Percentiles rank a stretch among this genome's conserved stretches.
phyloP scores from a whole-genome alignment of 2,329 filamentous ascomycete species.

The Fusarium sp. region DNA sequence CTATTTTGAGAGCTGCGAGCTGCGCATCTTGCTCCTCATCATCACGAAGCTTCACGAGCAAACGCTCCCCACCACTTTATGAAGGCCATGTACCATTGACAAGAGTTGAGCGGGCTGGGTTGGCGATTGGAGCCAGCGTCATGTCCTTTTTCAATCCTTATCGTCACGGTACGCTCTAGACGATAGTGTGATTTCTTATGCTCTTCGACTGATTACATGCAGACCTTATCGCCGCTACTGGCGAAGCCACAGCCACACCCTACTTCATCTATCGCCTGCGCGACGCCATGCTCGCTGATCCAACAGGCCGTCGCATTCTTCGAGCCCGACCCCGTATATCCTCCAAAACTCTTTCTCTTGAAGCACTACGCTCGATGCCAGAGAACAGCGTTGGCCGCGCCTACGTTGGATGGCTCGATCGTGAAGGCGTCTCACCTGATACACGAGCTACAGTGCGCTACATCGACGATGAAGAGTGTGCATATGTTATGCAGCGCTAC shows the following conservation, averaged over 20 bases:
- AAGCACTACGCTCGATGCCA: conserved; percentile 78
- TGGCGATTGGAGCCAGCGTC: conserved; percentile 74
- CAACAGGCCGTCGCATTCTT: conserved; percentile 90
- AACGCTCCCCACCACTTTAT: conserved; percentile 88
- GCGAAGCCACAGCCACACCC: conserved; percentile 92
- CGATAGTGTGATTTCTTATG: neutral
- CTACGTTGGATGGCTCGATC: conserved; percentile 92
- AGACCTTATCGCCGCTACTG: conserved; percentile 95
- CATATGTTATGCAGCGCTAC: conserved; percentile 98
- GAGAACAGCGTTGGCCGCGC: conserved; percentile 80
- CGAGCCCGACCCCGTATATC: conserved; percentile 90
- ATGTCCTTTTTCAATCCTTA: conserved; percentile 79
- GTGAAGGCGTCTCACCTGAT: conserved; percentile 92
- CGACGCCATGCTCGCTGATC: conserved; percentile 85
- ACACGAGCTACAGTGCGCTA: conserved; percentile 86
- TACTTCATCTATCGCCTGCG: conserved; percentile 95
- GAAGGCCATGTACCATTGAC: conserved; percentile 93
- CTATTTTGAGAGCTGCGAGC: conserved; percentile 32
- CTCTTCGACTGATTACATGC: neutral
- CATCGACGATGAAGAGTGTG: conserved; percentile 94
- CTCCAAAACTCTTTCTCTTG: conserved; percentile 75
- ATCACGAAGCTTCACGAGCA: conserved; percentile 75
- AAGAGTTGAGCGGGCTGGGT: conserved; percentile 76
- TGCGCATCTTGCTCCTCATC: conserved; percentile 39
- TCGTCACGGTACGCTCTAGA: conserved; percentile 71